Evolutionary conservation across 331 rosid species (phyloP), one percentile per base, ranked within the genome.

Genomic region (Acacia concinna): DNA sequence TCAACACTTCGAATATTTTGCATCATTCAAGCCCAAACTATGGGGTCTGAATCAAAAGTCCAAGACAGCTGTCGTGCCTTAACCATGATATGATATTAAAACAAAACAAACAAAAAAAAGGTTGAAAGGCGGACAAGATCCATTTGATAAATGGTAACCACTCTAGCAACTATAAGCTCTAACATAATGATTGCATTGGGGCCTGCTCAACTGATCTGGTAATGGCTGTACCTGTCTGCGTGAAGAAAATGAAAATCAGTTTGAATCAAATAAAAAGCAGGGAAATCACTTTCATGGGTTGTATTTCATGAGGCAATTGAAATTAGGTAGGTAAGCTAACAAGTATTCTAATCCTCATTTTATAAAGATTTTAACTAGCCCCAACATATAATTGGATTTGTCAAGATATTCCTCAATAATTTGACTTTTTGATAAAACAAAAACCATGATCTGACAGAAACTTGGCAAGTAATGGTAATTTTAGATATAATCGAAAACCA

Each of bases 241-340:
- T 79, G 37, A 59, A 74, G 20, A 37, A 74, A 38, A 59, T 1
- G 4, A 63, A 25, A 65, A 23, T 2, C 23, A 66, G 14, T 25
- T 14, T 47, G 47, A 70, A 76, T 60, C 62, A 81, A 62, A 76
- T 59, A 8, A 67, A 35, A 12, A 17, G 44, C 27, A 72, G 9
- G n/a, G n/a, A 6, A 43, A 75, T 43, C 7, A 23, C 31, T 21
- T 44, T 34, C 21, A 8, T 14, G 37, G 7, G 23, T 17, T 31
- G n/a, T 31, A 63, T 44, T 21, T 38, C 71, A 76, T 31, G 30
- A 64, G 51, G 27, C 49, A 12, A 46, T 14, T 32, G 37, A 74
- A 25, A 59, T 40, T 38, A 40, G 25, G 32, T 9, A 41, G 18
- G 46, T 17, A 3, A 54, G 17, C 3, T 46, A 59, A 18, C 40